phyloP scores from a whole-genome alignment of 2,329 filamentous ascomycete genomes.

The Phyllosticta capitalensis region DNA sequence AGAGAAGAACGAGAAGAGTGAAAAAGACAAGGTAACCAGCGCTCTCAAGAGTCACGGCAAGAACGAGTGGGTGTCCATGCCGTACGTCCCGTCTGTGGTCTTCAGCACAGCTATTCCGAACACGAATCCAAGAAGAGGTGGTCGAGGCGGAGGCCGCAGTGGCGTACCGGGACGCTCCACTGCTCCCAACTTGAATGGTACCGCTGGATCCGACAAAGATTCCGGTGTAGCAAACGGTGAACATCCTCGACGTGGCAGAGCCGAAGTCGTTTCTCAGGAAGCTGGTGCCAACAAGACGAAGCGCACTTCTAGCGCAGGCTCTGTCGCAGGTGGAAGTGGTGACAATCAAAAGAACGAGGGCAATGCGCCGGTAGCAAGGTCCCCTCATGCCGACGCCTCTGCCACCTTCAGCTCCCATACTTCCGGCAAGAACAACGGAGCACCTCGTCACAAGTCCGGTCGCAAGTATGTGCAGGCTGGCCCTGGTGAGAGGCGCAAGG shows the following conservation, averaged over 20 bases:
- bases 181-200: constrained; percentile 23
- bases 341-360: constrained; percentile 18
- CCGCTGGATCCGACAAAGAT: constrained; percentile 29
- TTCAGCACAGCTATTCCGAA: constrained; percentile 76
- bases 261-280: constrained; percentile 21
- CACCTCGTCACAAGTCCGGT: constrained; percentile 5
- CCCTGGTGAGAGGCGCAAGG: constrained; percentile 6
- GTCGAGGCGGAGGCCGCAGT: constrained; percentile 45
- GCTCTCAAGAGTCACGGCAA: constrained; percentile 51
- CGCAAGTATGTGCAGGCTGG: constrained; percentile 5
- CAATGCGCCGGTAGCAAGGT: constrained; percentile 5
- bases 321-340: constrained; percentile 16
- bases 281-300: constrained; percentile 24
- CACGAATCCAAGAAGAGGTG: constrained; percentile 29
- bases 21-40: constrained; percentile 47
- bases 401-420: neutral
- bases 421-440: neutral
- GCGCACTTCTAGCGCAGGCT: constrained; percentile 25
- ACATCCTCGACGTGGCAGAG: constrained; percentile 23
- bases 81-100: constrained; percentile 72
- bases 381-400: constrained; percentile 2
- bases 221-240: constrained; percentile 20
- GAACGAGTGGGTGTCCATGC: constrained; percentile 76
- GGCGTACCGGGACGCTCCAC: constrained; percentile 39
- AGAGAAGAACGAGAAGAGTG: constrained; percentile 55